Evolutionary conservation across 331 rosid species (phyloP).

Genomic region (Dryas integrifolia): DNA sequence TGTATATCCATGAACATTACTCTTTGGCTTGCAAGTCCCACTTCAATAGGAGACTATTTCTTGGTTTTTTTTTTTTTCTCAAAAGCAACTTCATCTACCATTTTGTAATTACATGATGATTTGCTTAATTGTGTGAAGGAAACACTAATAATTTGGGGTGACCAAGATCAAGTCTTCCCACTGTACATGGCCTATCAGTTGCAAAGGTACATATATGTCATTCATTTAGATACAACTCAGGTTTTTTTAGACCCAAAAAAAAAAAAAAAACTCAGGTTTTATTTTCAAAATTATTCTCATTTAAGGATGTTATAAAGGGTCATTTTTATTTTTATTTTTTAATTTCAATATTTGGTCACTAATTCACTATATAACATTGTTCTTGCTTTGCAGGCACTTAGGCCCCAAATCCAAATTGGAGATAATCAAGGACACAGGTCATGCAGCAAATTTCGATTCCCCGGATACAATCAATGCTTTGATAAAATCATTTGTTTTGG

Average conservation of each 20-base stretch:
- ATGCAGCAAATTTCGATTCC: slow-evolving; percentile 34
- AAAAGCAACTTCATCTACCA: neutral
- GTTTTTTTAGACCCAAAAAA: too few species aligned
- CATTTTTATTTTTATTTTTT: neutral
- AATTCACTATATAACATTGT: neutral
- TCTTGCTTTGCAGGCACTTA: slow-evolving; percentile 31
- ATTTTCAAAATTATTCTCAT: too few species aligned
- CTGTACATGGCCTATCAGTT: slow-evolving; percentile 27
- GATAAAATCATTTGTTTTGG: slow-evolving; percentile 33
- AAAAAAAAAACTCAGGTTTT: neutral
- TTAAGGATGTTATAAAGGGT: too few species aligned
- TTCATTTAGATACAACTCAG: neutral
- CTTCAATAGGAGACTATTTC: neutral
- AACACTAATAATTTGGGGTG: slow-evolving; percentile 45
- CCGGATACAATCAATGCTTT: slow-evolving; percentile 23
- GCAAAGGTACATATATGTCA: slow-evolving; percentile 26
- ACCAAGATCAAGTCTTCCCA: slow-evolving; percentile 38
- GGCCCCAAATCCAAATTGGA: slow-evolving; percentile 34
- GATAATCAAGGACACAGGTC: slow-evolving; percentile 35
- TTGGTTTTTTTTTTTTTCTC: neutral
- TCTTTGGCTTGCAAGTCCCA: too few species aligned
- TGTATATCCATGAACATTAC: too few species aligned
- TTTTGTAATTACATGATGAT: neutral
- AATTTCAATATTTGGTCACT: neutral
- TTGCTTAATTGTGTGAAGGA: slow-evolving; percentile 23